Evolutionary conservation across 768 basidiomycete genomes (phyloP).

Genomic region (Dacryopinax primogenitus): DNA sequence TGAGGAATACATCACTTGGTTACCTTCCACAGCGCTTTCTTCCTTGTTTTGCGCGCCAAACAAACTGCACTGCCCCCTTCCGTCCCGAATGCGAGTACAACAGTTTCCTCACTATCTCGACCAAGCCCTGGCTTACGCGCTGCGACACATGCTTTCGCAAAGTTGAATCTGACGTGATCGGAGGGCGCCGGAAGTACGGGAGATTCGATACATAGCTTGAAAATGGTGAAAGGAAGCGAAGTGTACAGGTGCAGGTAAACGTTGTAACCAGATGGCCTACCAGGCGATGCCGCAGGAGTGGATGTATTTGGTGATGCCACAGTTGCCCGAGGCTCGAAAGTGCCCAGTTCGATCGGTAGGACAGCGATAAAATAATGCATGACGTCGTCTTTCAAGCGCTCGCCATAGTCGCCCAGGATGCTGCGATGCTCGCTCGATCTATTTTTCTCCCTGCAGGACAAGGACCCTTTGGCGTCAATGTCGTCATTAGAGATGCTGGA

Average conservation of each 20-base stretch:
- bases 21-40: constrained; percentile 38
- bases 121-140: constrained; percentile 65
- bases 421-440: constrained; percentile 30
- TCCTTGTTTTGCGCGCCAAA: constrained; percentile 75
- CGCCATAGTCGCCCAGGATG: constrained; percentile 67
- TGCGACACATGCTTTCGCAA: constrained; percentile 82
- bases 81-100: constrained; percentile 74
- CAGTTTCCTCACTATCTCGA: constrained; percentile 66
- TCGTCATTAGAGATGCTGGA: constrained; percentile 36
- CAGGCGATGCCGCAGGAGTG: constrained; percentile 1
- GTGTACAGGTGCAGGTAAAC: constrained; percentile 62
- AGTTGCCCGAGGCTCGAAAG: constrained; percentile 14
- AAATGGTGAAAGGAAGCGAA: constrained; percentile 61
- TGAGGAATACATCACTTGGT: too few relatives aligned
- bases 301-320: not conserved
- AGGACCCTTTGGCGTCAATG: constrained; percentile 16
- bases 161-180: constrained; percentile 79
- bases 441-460: constrained; percentile 12
- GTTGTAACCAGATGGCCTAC: constrained; percentile 38
- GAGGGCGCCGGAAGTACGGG: constrained; percentile 27
- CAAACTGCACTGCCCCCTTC: constrained; percentile 64
- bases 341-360: constrained; percentile 43
- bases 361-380: constrained; percentile 65
- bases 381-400: constrained; percentile 59
- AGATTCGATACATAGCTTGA: constrained; percentile 23